Conservation (phyloP, 768 basidiomycete species). For the Filobasidium floriforme region DNA sequence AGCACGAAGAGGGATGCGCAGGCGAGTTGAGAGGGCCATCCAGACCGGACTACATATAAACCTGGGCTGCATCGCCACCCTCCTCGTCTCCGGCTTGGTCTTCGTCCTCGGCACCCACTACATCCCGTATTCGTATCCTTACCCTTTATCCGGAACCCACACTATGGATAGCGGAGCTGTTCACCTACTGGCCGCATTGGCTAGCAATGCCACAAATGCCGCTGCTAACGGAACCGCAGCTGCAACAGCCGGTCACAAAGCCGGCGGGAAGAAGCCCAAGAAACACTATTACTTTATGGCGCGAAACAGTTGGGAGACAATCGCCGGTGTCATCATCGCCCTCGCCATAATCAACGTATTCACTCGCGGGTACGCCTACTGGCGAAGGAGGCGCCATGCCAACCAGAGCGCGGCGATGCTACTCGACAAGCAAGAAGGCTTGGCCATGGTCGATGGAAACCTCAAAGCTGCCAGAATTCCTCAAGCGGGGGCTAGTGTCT, state of each 20-base stretch:
- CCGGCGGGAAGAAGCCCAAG: neutral
- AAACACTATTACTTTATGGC: slow-evolving; percentile 7
- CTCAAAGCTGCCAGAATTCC: neutral
- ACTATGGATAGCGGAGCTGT: neutral
- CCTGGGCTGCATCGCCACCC: too few species aligned
- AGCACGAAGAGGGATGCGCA: too few species aligned
- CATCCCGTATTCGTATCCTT: neutral
- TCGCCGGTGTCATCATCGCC: neutral
- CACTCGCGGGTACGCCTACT: neutral
- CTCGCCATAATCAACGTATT: neutral
- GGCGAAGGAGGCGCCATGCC: neutral
- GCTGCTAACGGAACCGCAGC: neutral
- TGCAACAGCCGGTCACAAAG: neutral
- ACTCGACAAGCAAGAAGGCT: neutral
- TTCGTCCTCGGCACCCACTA: neutral
- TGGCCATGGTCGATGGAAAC: neutral
- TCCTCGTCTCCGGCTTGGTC: too few species aligned
- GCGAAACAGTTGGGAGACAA: slow-evolving; percentile 3
- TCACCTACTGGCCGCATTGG: neutral
- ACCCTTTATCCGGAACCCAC: neutral
- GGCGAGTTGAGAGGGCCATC: too few species aligned
- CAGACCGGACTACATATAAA: too few species aligned
- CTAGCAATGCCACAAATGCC: neutral
- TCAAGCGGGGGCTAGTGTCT: neutral
- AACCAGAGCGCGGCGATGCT: neutral